Evolutionary conservation across 192 early-diverging fungal genomes (phyloP).

Genomic region (Coemansia asiatica): DNA sequence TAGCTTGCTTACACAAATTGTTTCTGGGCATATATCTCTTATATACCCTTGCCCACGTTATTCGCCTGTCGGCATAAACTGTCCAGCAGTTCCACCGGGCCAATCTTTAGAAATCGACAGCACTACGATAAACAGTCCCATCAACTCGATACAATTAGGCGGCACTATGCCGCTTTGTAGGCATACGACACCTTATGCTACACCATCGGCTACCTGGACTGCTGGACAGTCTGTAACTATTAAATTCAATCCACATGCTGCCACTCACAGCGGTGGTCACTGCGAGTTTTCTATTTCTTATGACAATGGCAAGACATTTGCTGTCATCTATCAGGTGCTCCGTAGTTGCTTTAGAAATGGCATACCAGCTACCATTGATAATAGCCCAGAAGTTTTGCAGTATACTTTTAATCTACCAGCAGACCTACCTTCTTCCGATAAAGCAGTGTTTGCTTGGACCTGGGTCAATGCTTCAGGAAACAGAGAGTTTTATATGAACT

Average conservation of each 20-base stretch:
- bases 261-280: slow-evolving; percentile 54
- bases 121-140: slow-evolving; percentile 31
- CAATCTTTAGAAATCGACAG: slow-evolving; percentile 28
- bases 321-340: slow-evolving; percentile 38
- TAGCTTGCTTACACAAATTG: slow-evolving; percentile 5
- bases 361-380: too few species aligned
- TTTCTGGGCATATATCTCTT: slow-evolving; percentile 29
- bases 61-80: slow-evolving; percentile 32
- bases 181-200: slow-evolving; percentile 36
- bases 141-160: slow-evolving; percentile 22
- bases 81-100: slow-evolving; percentile 51
- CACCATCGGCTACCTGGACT: slow-evolving; percentile 37
- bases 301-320: slow-evolving; percentile 47
- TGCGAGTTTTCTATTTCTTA: slow-evolving; percentile 57
- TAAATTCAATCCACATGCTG: slow-evolving; percentile 32
- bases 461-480: slow-evolving; percentile 71
- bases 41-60: slow-evolving; percentile 39
- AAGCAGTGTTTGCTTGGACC: slow-evolving; percentile 58
- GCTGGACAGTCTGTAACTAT: slow-evolving; percentile 36
- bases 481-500: slow-evolving; percentile 68
- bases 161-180: slow-evolving; percentile 27
- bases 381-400: slow-evolving; percentile 4
- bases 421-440: slow-evolving; percentile 29
- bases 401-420: slow-evolving; percentile 28
- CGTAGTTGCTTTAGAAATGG: slow-evolving; percentile 22